Evolutionary conservation across 225 moss, liverwort and hornwort genomes (phyloP).

Genomic region (Polytrichum formosum): DNA sequence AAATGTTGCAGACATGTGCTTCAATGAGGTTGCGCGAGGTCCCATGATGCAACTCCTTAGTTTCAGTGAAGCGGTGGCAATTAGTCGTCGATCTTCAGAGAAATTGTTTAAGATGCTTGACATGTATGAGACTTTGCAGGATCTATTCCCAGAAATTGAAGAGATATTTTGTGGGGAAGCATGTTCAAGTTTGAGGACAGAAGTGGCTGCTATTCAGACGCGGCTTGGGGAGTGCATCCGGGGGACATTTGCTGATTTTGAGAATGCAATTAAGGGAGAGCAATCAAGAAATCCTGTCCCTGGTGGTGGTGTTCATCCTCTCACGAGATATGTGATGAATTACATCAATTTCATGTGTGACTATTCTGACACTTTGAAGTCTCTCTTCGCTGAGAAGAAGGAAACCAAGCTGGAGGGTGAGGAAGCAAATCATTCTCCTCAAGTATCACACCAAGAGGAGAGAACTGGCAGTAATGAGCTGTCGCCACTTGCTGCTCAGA

Average conservation of each 20-base stretch:
- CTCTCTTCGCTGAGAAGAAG: constrained; percentile 85
- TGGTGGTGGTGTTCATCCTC: constrained; percentile 92
- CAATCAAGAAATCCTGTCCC: constrained; percentile 65
- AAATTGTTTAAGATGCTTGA: constrained; percentile 95
- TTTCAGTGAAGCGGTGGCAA: constrained; percentile 88
- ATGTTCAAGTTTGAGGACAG: constrained; percentile 55
- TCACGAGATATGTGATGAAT: constrained; percentile 98
- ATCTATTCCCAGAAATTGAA: constrained; percentile 81
- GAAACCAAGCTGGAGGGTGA: constrained; percentile 50
- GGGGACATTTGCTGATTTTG: constrained; percentile 96
- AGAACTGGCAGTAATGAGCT: constrained; percentile 50
- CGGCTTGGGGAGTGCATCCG: constrained; percentile 88
- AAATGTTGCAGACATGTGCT: constrained; percentile 48
- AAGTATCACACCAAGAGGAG: constrained; percentile 47
- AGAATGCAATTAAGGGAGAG: constrained; percentile 91
- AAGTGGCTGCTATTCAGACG: constrained; percentile 85
- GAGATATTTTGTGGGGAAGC: constrained; percentile 76
- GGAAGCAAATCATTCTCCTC: constrained; percentile 28
- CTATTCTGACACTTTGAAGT: constrained; percentile 90
- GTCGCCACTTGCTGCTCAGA: constrained; percentile 84
- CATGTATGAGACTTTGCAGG: constrained; percentile 94
- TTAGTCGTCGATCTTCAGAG: constrained; percentile 84
- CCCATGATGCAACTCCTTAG: constrained; percentile 90
- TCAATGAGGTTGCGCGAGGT: constrained; percentile 69
- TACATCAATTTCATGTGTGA: constrained; percentile 95